Evolutionary conservation across 106 monocot genomes (phyloP).

Genomic region (Apostasia ramifera): DNA sequence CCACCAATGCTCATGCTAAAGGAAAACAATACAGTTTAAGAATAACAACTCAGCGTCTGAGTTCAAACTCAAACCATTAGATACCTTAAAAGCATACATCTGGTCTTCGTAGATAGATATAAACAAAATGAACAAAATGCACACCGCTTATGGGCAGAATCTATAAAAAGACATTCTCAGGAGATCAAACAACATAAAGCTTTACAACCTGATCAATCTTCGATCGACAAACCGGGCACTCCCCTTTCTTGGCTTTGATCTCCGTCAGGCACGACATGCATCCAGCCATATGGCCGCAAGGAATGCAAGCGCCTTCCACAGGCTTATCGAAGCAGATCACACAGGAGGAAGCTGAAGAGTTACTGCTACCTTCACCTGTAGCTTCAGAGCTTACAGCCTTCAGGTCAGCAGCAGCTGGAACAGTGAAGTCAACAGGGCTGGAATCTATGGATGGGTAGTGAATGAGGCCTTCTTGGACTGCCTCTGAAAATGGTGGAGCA

Average conservation of each 20-base stretch:
- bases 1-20: no score
- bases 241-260: constrained; percentile 66
- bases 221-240: constrained; percentile 86
- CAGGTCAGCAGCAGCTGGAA: constrained; percentile 4
- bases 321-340: constrained; percentile 80
- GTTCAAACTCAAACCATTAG: no score
- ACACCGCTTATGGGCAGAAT: no score
- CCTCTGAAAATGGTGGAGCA: constrained; percentile 36
- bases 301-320: constrained; percentile 79
- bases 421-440: constrained; percentile 19
- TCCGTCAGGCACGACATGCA: constrained; percentile 86
- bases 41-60: no score
- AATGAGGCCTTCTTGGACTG: constrained; percentile 27
- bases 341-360: constrained; percentile 23
- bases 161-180: no score
- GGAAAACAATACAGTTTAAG: no score
- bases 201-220: constrained; percentile 65
- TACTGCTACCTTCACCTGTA: constrained; percentile 10
- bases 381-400: constrained; percentile 1
- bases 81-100: no score
- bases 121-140: no score
- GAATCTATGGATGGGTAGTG: constrained; percentile 52
- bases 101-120: no score
- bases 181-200: constrained; percentile 62
- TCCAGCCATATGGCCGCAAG: constrained; percentile 93